phyloP scores from a whole-genome alignment of 768 basidiomycete species.

The Xerocomus spinulosus region DNA sequence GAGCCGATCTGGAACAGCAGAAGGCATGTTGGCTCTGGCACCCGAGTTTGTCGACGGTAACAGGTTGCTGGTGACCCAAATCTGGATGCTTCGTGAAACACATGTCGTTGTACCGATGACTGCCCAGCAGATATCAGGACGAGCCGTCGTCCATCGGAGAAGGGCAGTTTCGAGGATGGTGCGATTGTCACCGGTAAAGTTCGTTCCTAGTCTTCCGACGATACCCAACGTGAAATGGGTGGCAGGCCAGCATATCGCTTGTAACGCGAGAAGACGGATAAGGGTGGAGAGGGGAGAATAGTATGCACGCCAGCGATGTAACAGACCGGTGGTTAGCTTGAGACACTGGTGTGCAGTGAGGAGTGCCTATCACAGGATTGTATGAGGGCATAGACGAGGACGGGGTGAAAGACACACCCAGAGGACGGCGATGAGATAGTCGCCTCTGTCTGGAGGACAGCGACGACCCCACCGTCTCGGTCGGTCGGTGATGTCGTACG shows the following conservation, averaged over 20 bases:
- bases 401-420: conserved; percentile 49
- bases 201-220: conserved; percentile 42
- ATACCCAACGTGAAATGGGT: conserved; percentile 80
- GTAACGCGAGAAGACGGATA: conserved; percentile 86
- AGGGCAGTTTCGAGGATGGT: conserved; percentile 24
- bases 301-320: conserved; percentile 86
- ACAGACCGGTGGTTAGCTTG: conserved; percentile 79
- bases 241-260: conserved; percentile 95
- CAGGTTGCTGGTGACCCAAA: conserved; percentile 96
- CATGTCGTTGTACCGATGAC: conserved; percentile 87
- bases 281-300: conserved; percentile 86
- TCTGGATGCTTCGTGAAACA: conserved; percentile 75
- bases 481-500: neutral
- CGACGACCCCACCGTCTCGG: conserved; percentile 26
- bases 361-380: conserved; percentile 49
- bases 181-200: conserved; percentile 5
- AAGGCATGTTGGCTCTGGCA: conserved; percentile 4
- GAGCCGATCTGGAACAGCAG: conserved; percentile 18
- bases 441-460: conserved; percentile 49
- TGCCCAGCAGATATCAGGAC: conserved; percentile 88
- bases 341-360: conserved; percentile 90
- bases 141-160: conserved; percentile 43
- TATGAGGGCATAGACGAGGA: neutral
- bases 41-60: conserved; percentile 13
- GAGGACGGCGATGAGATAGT: conserved; percentile 62